Conservation (phyloP, 2,329 filamentous ascomycete genomes). For the Onygenales sp. region DNA sequence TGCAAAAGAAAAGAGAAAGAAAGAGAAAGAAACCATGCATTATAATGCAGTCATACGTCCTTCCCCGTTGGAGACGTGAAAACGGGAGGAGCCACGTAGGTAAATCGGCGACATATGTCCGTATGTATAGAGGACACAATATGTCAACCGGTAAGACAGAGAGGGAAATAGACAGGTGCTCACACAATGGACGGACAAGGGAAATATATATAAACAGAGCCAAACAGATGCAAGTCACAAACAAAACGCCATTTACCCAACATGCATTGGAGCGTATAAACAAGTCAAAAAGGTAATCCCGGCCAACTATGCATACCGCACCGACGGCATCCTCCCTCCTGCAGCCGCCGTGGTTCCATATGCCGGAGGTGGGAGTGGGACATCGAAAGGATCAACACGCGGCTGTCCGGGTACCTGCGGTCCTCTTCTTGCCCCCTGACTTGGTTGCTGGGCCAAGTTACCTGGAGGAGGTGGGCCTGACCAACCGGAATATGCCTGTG, state of each 20-base stretch:
- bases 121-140: background rate
- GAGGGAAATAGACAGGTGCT: background rate
- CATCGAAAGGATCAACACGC: background rate
- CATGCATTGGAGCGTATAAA: background rate
- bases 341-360: slow-evolving; percentile 3
- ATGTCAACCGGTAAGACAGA: background rate
- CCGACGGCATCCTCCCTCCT: slow-evolving; percentile 6
- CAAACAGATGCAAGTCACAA: background rate
- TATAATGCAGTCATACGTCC: too few species aligned
- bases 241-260: background rate
- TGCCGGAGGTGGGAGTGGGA: slow-evolving; percentile 5
- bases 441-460: background rate
- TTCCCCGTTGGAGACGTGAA: background rate
- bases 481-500: background rate
- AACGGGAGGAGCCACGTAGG: background rate
- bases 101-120: background rate
- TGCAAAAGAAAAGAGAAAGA: background rate
- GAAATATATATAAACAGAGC: background rate
- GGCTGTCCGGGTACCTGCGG: background rate
- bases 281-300: background rate
- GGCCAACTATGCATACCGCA: slow-evolving; percentile 7
- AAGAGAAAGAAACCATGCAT: background rate
- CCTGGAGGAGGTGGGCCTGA: background rate
- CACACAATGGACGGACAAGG: background rate
- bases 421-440: background rate